Base-by-base conservation (phyloP, 495 filamentous ascomycete genomes). In the Penicillium coffeae region DNA sequence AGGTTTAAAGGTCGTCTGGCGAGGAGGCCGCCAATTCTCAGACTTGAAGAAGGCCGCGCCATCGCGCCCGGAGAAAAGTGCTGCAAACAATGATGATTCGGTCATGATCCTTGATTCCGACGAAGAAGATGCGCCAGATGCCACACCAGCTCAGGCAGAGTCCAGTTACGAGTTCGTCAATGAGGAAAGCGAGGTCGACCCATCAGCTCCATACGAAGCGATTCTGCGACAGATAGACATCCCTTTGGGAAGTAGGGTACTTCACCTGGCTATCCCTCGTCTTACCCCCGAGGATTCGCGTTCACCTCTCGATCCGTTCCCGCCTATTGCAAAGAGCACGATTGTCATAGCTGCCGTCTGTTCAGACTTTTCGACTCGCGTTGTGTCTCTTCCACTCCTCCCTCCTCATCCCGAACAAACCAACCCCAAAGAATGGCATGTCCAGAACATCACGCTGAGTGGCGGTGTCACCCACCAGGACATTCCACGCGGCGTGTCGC, bases 91-190 rank as follows among this genome's bases (percentile, higher is more conserved):
- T 30, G 61, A 51, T 40, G 83, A 89, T 58, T 72, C 77, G 1
- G 72, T 91, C 22, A 89, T 93, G 80, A 77, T 89, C 32, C 78
- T 89, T 34, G 86, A 89, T 60, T 90, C 87, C 0, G 88, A 93
- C 51, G 87, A 91, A 27, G 89, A 92, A 39, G 72, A 75, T 40
- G 54, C 62, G 9, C 65, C 69, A 9, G 71, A 75, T 30, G 50
- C 64, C 14, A 59, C 63, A 12, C 64, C 66, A 30, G 54, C 52
- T 7, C 18, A 56, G 33, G 64, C 78, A 44, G 74, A 75, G 38
- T 62, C 77, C 20, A 62, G 54, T 9, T 59, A 66, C 36, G 67
- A 78, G 7, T 84, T 85, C 51, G 75, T 80, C 33, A 56, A 71
- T 3, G 75, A 82, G 27, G 82, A 85, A 39, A 74, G 78, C 12